Base-by-base conservation (phyloP, 2,329 filamentous ascomycete genomes). In the Thielaviopsis cerberus region DNA sequence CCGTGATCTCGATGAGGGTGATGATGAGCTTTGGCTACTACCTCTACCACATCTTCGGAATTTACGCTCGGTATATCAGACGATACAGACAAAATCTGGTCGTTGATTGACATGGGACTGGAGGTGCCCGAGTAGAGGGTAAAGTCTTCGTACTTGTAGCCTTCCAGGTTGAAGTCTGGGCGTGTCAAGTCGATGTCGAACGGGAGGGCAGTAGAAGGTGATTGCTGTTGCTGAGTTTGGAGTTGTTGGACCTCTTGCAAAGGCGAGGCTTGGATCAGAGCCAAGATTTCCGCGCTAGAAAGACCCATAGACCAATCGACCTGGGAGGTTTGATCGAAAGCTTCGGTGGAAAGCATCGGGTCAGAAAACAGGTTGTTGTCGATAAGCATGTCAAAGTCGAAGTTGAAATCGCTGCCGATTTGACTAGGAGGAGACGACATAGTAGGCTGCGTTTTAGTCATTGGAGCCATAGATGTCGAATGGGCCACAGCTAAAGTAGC, bases 71-170 rank as follows among this genome's bases (percentile, higher is more conserved):
- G 41, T 5, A 20, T 22, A 22, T 22, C n/a, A n/a, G n/a, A 10
- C 41, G 41, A 22, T 6, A 8, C 41, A 1, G 41, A 48, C 41
- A 22, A 15, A n/a, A 27, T 26, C 1, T 58, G 23, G 20, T 79
- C 76, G 60, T 78, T 76, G 58, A 77, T 75, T 15, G 74, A 69
- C 64, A 72, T 72, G 60, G 68, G 70, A 20, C 74, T 72, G 23
- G 68, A 67, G 2, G 77, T 48, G 5, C 20, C 76, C 54, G 76
- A 79, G 69, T 73, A 80, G 17, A 79, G 72, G 64, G 73, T 75
- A 69, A 80, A 80, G 69, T 79, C 77, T 63, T 72, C 67, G 63
- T 79, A 79, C 66, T 75, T 23, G 57, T 50, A 34, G 56, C 25
- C 27, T 30, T 30, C 27, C 27, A 30, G 11, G 27, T 11, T 5